Base-by-base conservation (phyloP, 495 filamentous ascomycete species). In the Paragyromitra xinjiangensis region DNA sequence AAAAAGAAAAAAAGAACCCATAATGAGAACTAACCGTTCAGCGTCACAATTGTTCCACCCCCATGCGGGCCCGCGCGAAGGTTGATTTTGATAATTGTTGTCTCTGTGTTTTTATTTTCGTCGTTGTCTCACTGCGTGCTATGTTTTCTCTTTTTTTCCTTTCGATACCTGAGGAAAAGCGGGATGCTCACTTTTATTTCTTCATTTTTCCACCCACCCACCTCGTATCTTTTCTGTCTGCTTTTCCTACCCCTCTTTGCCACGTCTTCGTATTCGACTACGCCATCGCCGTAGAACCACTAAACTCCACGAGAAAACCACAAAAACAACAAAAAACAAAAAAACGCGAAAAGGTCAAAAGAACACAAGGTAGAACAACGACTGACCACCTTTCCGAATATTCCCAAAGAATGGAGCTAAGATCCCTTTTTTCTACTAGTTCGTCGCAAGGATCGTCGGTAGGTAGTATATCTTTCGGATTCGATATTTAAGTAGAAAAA, bases 11-110 rank as follows among this genome's bases (percentile, higher is more conserved):
- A 61, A 71, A 51, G 51, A 45, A 73, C 74, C 74, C 50, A 73
- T 71, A 62, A 62, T 77, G 74, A 73, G 74, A 77, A 77, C 74
- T 77, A 61, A 77, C 74, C 74, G 74, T 77, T 77, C 74, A 77
- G 51, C 74, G 64, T 73, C 51, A 73, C 61, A 39, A 65, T 59
- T 42, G n/a, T 26, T 61, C 69, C 29, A 50, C 53, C 26, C 16
- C 59, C 16, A 51, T 29, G 37, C 22, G 44, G 34, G 22, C 45
- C 37, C 22, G 48, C 3, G 45, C 19, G 39, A 29, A 64, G 59
- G 50, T 65, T 29, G 69, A 64, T 50, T 71, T 61, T 39, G 29
- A 61, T n/a, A 63, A 19, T 22, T 37, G 39, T 63, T 71, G 50
- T 44, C n/a, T 51, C 61, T 55, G 42, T 64, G 56, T 42, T 39